Evolutionary conservation across 257 asterid genomes (phyloP), one percentile per base, ranked within the genome.

Genomic region (Plantago major): DNA sequence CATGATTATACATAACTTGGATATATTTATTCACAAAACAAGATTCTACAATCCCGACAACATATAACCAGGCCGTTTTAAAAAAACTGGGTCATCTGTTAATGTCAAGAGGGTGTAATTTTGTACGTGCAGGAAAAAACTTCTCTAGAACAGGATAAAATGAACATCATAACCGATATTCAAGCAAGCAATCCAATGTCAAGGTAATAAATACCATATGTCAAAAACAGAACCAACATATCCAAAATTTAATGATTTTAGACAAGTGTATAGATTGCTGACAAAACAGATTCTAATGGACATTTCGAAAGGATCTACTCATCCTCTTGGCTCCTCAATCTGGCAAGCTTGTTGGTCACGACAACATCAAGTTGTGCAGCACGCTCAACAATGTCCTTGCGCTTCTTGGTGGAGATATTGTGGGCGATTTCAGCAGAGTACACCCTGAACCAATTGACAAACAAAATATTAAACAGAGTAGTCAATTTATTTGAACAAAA

Each of bases 361-460:
- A 74, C 83, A 45, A 82, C 72, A 63, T 79, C 83, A 12, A 76
- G 76, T 68, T 76, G 81, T 37, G 80, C 66, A 5, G 70, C 85
- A 10, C 81, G 67, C 71, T 79, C 80, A 0, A 77, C 86, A 2
- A 80, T 82, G 9, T 77, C 81, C 49, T 82, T 77, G 46, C 84
- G 68, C 71, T 69, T 80, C 54, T 58, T 79, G 7, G 84, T 73
- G 4, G 82, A 79, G 10, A 80, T 68, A 22, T 75, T 61, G 62
- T 79, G 81, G 37, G 84, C 82, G 46, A 77, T 77, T 74, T 80
- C 89, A 2, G 82, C 89, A 73, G 79, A 77, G 45, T 58, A 75
- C 18, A 71, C 71, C 73, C 86, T 73, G 80, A 54, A 52, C 9
- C 42, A 22, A 22, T 42, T 47, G n/a, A 42, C 16, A 47, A 13